Evolutionary conservation across 2,329 filamentous ascomycete genomes (phyloP).

Genomic region (Escovopsis sp.): DNA sequence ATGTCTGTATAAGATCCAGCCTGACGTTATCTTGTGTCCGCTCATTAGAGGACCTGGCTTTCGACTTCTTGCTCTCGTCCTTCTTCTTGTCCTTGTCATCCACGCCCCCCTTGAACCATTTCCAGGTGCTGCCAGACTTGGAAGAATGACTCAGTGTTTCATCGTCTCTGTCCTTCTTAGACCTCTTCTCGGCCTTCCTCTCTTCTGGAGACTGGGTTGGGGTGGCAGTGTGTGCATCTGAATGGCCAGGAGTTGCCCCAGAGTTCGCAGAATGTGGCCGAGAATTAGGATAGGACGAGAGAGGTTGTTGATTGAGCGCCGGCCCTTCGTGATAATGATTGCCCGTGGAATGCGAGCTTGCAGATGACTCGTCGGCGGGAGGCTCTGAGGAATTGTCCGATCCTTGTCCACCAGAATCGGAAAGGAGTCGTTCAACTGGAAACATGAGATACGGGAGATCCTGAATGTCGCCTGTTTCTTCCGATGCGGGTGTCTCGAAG

Average conservation of each 20-base stretch:
- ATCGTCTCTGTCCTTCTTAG: slow-evolving; percentile 58
- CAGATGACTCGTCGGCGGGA: slow-evolving; percentile 27
- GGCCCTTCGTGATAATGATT: slow-evolving; percentile 18
- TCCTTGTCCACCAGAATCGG: slow-evolving; percentile 23
- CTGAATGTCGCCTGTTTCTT: slow-evolving; percentile 19
- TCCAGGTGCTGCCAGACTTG: slow-evolving; percentile 56
- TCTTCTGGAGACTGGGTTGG: slow-evolving; percentile 58
- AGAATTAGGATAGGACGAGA: background rate
- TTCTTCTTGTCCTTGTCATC: slow-evolving; percentile 50
- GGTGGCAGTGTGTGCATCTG: slow-evolving; percentile 67
- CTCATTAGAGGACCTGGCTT: slow-evolving; percentile 41
- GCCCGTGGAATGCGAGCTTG: slow-evolving; percentile 6
- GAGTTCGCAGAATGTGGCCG: slow-evolving; percentile 20
- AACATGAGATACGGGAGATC: slow-evolving; percentile 13
- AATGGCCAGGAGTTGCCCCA: slow-evolving; percentile 50
- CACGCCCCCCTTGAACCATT: slow-evolving; percentile 68
- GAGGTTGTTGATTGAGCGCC: slow-evolving; percentile 8
- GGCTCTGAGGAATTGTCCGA: slow-evolving; percentile 21
- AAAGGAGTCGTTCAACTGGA: slow-evolving; percentile 41
- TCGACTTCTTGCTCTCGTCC: slow-evolving; percentile 52
- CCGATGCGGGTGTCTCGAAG: slow-evolving; percentile 47
- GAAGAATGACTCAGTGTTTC: slow-evolving; percentile 44
- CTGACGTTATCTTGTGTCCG: slow-evolving; percentile 63
- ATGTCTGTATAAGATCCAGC: slow-evolving; percentile 74
- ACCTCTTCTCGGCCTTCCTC: slow-evolving; percentile 58